Percentiles rank a stretch among this genome's conserved stretches.
These are phyloP conservation scores for Omphalotus olearius DNA, from an alignment of 1,284 basidiomycete species.

Conservation along the genomic window DNA sequence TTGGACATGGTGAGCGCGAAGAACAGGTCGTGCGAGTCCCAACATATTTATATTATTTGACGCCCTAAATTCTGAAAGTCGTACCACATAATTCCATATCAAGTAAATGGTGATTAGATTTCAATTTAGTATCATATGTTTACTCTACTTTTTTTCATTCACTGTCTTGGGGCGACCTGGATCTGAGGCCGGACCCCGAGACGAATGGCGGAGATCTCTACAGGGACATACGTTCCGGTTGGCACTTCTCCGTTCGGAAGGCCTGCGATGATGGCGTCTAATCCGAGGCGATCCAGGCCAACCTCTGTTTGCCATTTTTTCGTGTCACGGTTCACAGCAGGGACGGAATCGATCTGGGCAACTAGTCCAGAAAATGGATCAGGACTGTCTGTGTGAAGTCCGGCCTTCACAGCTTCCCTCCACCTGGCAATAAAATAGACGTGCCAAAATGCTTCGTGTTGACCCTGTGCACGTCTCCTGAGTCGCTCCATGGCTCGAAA, in stretches of 20 bases:
- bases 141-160: not conserved
- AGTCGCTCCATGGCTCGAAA: constrained; percentile 8
- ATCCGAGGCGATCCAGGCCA: not conserved
- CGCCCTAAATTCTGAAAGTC: constrained; percentile 4
- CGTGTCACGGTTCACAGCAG: not conserved
- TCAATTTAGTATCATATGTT: not conserved
- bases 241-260: not conserved
- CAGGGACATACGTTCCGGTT: not conserved
- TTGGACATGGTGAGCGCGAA: constrained; percentile 31
- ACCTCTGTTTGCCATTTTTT: not conserved
- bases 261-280: not conserved
- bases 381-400: not conserved
- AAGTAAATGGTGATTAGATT: constrained; percentile 9
- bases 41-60: constrained; percentile 1
- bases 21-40: not conserved
- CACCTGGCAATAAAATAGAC: constrained; percentile 28
- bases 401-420: constrained; percentile 1
- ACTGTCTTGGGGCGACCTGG: not conserved
- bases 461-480: constrained; percentile 6
- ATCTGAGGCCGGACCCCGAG: constrained; percentile 7
- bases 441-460: constrained; percentile 28
- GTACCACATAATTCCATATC: constrained; percentile 7
- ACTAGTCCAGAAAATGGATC: constrained; percentile 1
- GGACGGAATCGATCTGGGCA: not conserved
- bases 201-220: not conserved